Evolutionary conservation across 805 yeast genomes (phyloP).

Genomic region (Saturnispora kantuleensis): DNA sequence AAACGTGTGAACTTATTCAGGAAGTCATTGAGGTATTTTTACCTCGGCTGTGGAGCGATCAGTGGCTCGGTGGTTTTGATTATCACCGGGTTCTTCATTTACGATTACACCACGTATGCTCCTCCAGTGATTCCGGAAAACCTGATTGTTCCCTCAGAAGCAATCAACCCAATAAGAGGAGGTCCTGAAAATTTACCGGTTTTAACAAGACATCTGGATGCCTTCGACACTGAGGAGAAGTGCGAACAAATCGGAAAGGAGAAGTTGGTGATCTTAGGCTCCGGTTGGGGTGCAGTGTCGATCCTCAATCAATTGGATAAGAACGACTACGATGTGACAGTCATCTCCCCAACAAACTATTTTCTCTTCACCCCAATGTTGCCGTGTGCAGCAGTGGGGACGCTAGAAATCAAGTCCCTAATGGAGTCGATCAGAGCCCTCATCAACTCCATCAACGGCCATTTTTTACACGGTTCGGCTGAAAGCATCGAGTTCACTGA

Average conservation of each 20-base stretch:
- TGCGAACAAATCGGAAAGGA: slow-evolving; percentile 45
- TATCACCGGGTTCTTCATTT: slow-evolving; percentile 44
- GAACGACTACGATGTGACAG: slow-evolving; percentile 74
- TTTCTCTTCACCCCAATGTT: slow-evolving; percentile 88
- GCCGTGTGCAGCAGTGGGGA: slow-evolving; percentile 93
- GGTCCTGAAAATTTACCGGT: slow-evolving; percentile 69
- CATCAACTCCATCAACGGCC: slow-evolving; percentile 68
- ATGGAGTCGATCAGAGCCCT: slow-evolving; percentile 87
- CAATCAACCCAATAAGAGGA: slow-evolving; percentile 46
- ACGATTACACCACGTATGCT: slow-evolving; percentile 57
- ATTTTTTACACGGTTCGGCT: slow-evolving; percentile 84
- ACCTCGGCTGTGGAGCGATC: slow-evolving; percentile 33
- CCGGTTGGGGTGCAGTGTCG: slow-evolving; percentile 94
- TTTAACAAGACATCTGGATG: slow-evolving; percentile 45
- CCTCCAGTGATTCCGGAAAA: slow-evolving; percentile 32
- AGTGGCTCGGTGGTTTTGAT: slow-evolving; percentile 33
- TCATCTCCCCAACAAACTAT: slow-evolving; percentile 90
- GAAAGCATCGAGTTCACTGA: slow-evolving; percentile 64
- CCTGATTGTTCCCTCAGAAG: slow-evolving; percentile 41
- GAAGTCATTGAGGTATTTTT: slow-evolving; percentile 25
- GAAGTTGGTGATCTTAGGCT: slow-evolving; percentile 67
- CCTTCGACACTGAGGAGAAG: slow-evolving; percentile 42
- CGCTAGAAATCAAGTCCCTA: slow-evolving; percentile 81
- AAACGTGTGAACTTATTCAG: slow-evolving; percentile 19
- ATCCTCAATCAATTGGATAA: slow-evolving; percentile 77